Evolutionary conservation across 345 rosid genomes (phyloP).

Genomic region (Triadica sebifera): DNA sequence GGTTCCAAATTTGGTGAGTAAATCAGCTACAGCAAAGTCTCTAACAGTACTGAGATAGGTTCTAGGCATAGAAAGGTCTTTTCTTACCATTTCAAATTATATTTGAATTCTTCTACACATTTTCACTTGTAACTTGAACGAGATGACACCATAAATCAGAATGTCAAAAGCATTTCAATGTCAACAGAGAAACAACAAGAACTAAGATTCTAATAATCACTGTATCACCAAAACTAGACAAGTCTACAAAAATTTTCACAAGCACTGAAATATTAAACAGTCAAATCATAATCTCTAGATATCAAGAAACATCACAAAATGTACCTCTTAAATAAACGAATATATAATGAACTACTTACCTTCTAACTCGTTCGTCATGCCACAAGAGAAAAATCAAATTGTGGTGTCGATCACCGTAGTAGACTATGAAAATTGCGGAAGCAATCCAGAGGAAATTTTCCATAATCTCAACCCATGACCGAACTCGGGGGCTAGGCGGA

Average conservation of each 20-base stretch:
- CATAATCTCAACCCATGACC: slow-evolving; percentile 65
- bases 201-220: background rate
- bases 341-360: slow-evolving; percentile 35
- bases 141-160: background rate
- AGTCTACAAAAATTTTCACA: background rate
- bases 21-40: background rate
- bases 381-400: slow-evolving; percentile 65
- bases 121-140: background rate
- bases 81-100: background rate
- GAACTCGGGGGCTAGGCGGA: slow-evolving; percentile 34
- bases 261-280: background rate
- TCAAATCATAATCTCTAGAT: background rate
- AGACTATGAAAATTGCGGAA: slow-evolving; percentile 67
- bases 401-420: slow-evolving; percentile 75
- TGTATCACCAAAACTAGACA: background rate
- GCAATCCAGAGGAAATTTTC: slow-evolving; percentile 87
- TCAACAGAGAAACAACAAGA: background rate
- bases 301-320: too few relatives aligned
- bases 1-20: background rate
- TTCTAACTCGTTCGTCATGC: slow-evolving; percentile 77
- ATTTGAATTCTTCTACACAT: background rate
- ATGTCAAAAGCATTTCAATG: background rate
- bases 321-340: too few relatives aligned
- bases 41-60: background rate
- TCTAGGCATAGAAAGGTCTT: background rate